Conservation (phyloP, 345 rosid genomes). For the Abelmoschus esculentus region DNA sequence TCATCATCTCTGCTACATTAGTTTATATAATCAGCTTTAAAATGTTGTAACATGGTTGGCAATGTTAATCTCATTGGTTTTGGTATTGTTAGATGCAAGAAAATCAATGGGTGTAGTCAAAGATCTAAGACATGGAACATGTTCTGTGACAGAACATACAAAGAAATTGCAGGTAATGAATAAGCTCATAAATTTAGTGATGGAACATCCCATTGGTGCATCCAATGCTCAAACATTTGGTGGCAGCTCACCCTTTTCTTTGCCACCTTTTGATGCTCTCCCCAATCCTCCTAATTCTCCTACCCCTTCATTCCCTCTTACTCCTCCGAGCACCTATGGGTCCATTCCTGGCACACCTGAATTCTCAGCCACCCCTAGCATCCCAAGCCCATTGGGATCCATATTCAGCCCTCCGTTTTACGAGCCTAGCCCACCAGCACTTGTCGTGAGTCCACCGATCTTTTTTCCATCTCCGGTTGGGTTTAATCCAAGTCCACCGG, state of each 20-base stretch:
- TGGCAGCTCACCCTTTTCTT: conserved; percentile 46
- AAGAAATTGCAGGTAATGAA: conserved; percentile 25
- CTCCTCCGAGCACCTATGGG: conserved; percentile 25
- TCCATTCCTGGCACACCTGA: conserved; percentile 7
- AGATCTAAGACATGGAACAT: conserved; percentile 16
- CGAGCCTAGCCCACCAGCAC: conserved; percentile 25
- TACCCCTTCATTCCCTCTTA: conserved; percentile 3
- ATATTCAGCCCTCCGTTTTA: not conserved
- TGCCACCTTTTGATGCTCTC: conserved; percentile 53
- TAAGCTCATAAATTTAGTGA: conserved; percentile 38
- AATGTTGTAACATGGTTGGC: not conserved
- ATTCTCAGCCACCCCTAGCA: conserved; percentile 4
- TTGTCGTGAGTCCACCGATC: conserved; percentile 33
- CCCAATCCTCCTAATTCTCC: conserved; percentile 24
- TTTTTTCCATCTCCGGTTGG: conserved; percentile 28
- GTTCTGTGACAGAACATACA: conserved; percentile 15
- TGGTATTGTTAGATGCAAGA: conserved; percentile 28
- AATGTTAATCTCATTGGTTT: not conserved
- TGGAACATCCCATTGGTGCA: conserved; percentile 38
- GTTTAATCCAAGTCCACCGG: conserved; percentile 27
- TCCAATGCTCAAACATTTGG: conserved; percentile 41
- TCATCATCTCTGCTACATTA: too few species aligned
- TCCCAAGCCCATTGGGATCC: conserved; percentile 27
- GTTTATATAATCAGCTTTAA: too few species aligned
- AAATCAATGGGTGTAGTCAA: conserved; percentile 12